Conservation (phyloP, 2,329 filamentous ascomycete genomes). For the Sarocladium oryzae region DNA sequence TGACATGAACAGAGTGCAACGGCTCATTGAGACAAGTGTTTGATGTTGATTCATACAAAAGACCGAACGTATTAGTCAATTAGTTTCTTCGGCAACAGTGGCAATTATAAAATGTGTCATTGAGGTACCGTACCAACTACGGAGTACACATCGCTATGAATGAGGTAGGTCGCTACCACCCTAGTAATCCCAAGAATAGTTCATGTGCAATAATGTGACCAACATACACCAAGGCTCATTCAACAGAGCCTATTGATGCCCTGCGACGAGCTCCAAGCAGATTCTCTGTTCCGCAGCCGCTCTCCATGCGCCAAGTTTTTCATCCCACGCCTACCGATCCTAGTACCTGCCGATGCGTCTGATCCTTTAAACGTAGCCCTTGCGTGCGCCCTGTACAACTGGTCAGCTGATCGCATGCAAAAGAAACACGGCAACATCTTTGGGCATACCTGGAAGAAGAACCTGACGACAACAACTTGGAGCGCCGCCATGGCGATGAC, state of each 20-base stretch:
- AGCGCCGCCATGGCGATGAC: conserved; percentile 93
- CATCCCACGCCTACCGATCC: conserved; percentile 25
- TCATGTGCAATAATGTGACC: conserved; percentile 7
- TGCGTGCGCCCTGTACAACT: conserved; percentile 51
- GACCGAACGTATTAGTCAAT: too few relatives aligned
- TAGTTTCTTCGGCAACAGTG: too few relatives aligned
- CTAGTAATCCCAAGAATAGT: conserved; percentile 6
- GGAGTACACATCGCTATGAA: conserved; percentile 7
- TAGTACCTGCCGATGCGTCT: conserved; percentile 16
- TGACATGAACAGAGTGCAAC: too few relatives aligned
- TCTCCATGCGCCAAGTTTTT: conserved; percentile 15
- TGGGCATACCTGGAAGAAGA: conserved; percentile 83
- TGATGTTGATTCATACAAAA: too few relatives aligned
- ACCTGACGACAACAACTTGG: conserved; percentile 94
- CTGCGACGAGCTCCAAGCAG: background rate
- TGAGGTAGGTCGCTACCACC: conserved; percentile 1
- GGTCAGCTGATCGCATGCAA: background rate
- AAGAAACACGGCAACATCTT: background rate
- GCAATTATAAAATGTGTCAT: background rate
- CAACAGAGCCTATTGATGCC: background rate
- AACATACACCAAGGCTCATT: background rate
- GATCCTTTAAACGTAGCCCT: conserved; percentile 57
- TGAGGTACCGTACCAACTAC: background rate
- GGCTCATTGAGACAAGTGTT: too few relatives aligned
- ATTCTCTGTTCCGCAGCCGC: background rate